Conservation (phyloP, 2,329 filamentous ascomycete genomes). For the Fusarium sp. region DNA sequence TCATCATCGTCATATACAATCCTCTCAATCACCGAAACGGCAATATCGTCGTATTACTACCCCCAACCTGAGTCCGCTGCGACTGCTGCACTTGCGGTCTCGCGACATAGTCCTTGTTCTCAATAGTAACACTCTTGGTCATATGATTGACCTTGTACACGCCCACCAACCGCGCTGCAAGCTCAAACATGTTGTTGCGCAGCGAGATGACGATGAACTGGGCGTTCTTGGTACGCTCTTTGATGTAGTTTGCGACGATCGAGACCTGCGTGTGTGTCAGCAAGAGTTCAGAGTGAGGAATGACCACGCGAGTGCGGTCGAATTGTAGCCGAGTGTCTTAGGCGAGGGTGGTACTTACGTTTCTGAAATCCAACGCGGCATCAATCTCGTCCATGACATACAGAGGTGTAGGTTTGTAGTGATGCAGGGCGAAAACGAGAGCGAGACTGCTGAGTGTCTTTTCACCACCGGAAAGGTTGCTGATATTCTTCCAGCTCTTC, state of each 20-base stretch:
- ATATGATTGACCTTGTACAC: slow-evolving; percentile 99
- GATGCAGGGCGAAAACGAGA: slow-evolving; percentile 96
- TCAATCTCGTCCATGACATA: slow-evolving; percentile 99
- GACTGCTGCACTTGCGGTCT: slow-evolving; percentile 53
- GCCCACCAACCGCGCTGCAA: slow-evolving; percentile 92
- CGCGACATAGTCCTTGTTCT: slow-evolving; percentile 82
- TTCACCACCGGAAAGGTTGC: slow-evolving; percentile 94
- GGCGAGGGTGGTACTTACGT: slow-evolving; percentile 72
- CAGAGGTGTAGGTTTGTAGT: slow-evolving; percentile 96
- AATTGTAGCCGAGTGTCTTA: slow-evolving; percentile 45
- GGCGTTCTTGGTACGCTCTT: slow-evolving; percentile 98
- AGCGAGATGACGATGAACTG: slow-evolving; percentile 99
- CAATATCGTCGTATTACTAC: slow-evolving; percentile 52
- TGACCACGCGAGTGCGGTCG: slow-evolving; percentile 26
- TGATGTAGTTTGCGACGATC: slow-evolving; percentile 98
- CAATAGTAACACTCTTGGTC: slow-evolving; percentile 91
- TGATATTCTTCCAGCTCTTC: slow-evolving; percentile 99
- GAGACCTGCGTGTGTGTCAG: slow-evolving; percentile 73
- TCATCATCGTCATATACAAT: slow-evolving; percentile 40
- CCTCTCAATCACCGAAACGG: slow-evolving; percentile 50
- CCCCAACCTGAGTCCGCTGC: slow-evolving; percentile 47
- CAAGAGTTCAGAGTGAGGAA: slow-evolving; percentile 17
- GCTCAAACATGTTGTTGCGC: slow-evolving; percentile 99
- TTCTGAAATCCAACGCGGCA: slow-evolving; percentile 96
- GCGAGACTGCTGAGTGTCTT: slow-evolving; percentile 96